Conservation (phyloP, 2,329 filamentous ascomycete species). For the Hirsutella thompsonii region DNA sequence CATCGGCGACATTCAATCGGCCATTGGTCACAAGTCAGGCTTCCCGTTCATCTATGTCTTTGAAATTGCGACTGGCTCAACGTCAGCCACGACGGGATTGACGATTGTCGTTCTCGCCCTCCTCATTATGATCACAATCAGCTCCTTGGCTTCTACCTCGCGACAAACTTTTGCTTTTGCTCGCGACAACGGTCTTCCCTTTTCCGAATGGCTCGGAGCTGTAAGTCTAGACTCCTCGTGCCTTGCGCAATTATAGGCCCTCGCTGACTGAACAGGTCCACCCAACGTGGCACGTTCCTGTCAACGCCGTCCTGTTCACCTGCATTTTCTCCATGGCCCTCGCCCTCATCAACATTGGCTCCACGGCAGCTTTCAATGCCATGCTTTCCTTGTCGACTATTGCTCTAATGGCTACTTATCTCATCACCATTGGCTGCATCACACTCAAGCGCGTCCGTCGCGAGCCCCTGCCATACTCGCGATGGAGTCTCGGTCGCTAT, state of each 20-base stretch:
- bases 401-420: conserved; percentile 19
- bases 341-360: conserved; percentile 20
- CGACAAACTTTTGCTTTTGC: conserved; percentile 18
- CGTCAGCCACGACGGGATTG: conserved; percentile 11
- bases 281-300: conserved; percentile 14
- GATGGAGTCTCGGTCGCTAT: conserved; percentile 23
- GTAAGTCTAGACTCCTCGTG: not conserved
- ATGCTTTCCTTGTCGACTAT: conserved; percentile 19
- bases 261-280: conserved; percentile 1
- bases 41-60: conserved; percentile 18
- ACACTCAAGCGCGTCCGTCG: conserved; percentile 19
- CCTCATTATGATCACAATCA: conserved; percentile 12
- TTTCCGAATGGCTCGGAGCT: conserved; percentile 7
- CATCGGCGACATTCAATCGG: conserved; percentile 7
- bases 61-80: conserved; percentile 10
- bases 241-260: not conserved
- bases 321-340: conserved; percentile 15
- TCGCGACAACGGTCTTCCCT: conserved; percentile 19
- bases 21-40: conserved; percentile 5
- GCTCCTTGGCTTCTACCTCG: conserved; percentile 15
- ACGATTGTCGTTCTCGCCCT: conserved; percentile 14
- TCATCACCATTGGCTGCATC: conserved; percentile 18
- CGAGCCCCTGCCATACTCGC: conserved; percentile 18
- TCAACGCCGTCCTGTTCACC: conserved; percentile 18
- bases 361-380: conserved; percentile 18